Conservation (phyloP, 2,329 filamentous ascomycete species). For the Emmonsiellopsis sp. region DNA sequence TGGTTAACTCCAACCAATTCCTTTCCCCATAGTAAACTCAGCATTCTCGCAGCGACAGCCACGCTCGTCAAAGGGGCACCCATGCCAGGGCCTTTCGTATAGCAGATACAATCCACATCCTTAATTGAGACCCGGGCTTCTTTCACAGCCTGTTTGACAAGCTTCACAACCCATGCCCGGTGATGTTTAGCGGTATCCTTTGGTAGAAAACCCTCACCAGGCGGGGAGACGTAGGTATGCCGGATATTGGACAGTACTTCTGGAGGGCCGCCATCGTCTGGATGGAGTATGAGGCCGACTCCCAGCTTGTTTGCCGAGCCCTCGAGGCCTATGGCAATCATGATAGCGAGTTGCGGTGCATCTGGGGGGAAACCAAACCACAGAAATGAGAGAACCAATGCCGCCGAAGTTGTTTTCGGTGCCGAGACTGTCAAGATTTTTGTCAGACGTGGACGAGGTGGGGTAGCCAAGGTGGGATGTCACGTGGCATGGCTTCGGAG, state of each 20-base stretch:
- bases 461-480: background rate
- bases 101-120: constrained; percentile 87
- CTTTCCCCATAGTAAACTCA: constrained; percentile 75
- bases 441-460: background rate
- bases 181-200: constrained; percentile 95
- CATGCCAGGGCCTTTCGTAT: constrained; percentile 93
- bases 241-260: constrained; percentile 84
- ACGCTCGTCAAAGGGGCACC: constrained; percentile 82
- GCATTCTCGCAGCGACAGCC: constrained; percentile 72
- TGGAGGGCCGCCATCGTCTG: constrained; percentile 43
- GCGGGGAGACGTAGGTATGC: constrained; percentile 85
- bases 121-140: constrained; percentile 52
- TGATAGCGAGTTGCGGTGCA: constrained; percentile 19
- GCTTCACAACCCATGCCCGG: constrained; percentile 67
- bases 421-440: background rate
- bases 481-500: background rate
- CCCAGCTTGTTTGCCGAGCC: constrained; percentile 97
- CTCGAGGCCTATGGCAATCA: constrained; percentile 68
- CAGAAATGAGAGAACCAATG: too few species aligned
- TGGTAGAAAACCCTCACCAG: constrained; percentile 87
- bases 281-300: constrained; percentile 81
- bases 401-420: background rate
- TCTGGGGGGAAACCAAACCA: background rate
- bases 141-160: constrained; percentile 70
- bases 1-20: constrained; percentile 94